Conservation (phyloP, 2,329 filamentous ascomycete species). For the Hymenoscyphus fructigenus region DNA sequence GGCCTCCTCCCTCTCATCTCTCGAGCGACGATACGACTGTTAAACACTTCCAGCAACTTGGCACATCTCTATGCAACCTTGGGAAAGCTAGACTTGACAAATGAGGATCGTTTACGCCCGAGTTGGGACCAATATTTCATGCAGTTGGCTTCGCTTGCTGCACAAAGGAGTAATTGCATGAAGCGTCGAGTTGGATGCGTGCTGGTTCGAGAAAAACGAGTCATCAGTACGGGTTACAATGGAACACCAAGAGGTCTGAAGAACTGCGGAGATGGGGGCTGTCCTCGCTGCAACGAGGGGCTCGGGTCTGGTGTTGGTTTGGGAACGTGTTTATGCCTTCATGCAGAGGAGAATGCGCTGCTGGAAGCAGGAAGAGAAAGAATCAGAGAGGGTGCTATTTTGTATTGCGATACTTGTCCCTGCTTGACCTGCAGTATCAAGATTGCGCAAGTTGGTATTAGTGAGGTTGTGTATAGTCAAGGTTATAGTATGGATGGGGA, state of each 20-base stretch:
- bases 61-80: conserved; percentile 72
- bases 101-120: conserved; percentile 78
- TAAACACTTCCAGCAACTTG: conserved; percentile 78
- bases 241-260: conserved; percentile 86
- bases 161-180: conserved; percentile 95
- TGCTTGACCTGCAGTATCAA: conserved; percentile 98
- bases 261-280: conserved; percentile 94
- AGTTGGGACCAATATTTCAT: conserved; percentile 99
- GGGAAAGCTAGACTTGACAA: conserved; percentile 70
- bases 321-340: conserved; percentile 90
- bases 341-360: conserved; percentile 96
- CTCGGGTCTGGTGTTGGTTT: conserved; percentile 69
- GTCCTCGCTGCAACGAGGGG: conserved; percentile 79
- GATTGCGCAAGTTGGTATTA: conserved; percentile 94
- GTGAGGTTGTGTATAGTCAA: conserved; percentile 91
- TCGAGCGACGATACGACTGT: conserved; percentile 76
- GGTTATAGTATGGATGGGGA: conserved; percentile 92
- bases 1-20: conserved; percentile 77
- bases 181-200: conserved; percentile 95
- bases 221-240: conserved; percentile 96
- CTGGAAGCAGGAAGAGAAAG: conserved; percentile 91
- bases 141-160: conserved; percentile 88
- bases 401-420: conserved; percentile 96
- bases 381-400: conserved; percentile 74
- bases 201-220: conserved; percentile 78